Percentiles rank a stretch among this genome's conserved stretches.
Conservation (phyloP, 73 alveolate species). For the Paramecium sexaurelia region DNA sequence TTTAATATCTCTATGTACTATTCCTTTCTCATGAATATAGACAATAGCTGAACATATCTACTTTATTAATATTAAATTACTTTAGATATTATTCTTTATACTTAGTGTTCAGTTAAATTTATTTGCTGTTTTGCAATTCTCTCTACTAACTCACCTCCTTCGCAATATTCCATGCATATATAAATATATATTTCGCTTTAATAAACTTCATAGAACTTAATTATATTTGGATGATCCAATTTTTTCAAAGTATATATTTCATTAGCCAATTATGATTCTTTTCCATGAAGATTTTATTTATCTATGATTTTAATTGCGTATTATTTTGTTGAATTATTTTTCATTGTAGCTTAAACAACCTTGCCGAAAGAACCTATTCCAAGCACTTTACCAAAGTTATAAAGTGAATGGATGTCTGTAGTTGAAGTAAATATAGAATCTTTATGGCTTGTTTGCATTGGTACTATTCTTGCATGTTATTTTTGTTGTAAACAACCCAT, state of each 20-base stretch:
- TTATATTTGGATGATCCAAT: conserved; percentile 78
- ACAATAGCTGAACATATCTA: conserved; percentile 81
- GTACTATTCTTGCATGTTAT: conserved; percentile 11
- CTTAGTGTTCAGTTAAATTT: conserved; percentile 18
- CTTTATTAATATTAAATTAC: not conserved
- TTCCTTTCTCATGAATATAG: conserved; percentile 89
- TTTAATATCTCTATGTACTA: conserved; percentile 96
- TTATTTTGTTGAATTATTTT: conserved; percentile 9
- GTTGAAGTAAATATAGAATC: conserved; percentile 35
- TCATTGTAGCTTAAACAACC: conserved; percentile 48
- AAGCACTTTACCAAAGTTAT: conserved; percentile 15
- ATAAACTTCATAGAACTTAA: conserved; percentile 72
- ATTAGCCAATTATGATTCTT: conserved; percentile 39
- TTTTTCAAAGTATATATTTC: conserved; percentile 70
- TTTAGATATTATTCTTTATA: not conserved
- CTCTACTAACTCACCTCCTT: conserved; percentile 77
- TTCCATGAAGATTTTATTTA: conserved; percentile 53
- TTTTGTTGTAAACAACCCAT: conserved; percentile 41
- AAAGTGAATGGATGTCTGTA: conserved; percentile 32
- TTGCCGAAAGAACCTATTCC: conserved; percentile 51
- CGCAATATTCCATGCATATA: conserved; percentile 73
- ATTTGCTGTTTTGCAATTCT: conserved; percentile 55
- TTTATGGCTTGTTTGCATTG: conserved; percentile 21
- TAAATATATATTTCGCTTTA: conserved; percentile 66
- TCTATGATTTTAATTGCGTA: conserved; percentile 63